Evolutionary conservation across 352 stramenopile species (phyloP), one percentile per base, ranked within the genome.

Genomic region (Aphanomyces cochlioides): DNA sequence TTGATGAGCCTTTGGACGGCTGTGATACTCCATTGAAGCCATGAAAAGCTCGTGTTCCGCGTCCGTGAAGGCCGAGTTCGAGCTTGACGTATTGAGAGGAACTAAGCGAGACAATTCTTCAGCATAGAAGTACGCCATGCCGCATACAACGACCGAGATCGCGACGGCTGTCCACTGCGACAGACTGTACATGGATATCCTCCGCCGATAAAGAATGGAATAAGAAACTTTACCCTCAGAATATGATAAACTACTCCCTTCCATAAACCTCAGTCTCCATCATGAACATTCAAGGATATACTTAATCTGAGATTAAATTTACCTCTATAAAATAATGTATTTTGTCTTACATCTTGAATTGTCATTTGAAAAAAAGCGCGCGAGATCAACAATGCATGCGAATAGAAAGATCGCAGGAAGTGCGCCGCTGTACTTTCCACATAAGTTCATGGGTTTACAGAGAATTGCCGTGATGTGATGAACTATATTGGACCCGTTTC

Each of bases 11-110:
- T 81, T 79, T 28, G 65, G 73, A 28, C 81, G 80, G 58, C 12
- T 38, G 37, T 89, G 78, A 72, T 88, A 91, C 47, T 82, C 66
- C 63, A 93, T 73, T 58, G 84, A 89, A 57, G 77, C 73, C 41
- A 92, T 72, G 66, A 93, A 73, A 68, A 90, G 83, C 45, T 78
- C 74, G 73, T 93, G 84, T 70, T 93, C 84, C 12, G 56, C 67
- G 7, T 68, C 69, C 41, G 58, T 85, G 19, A 93, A 72, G 15
- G 67, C 45, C 8, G 66, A 65, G 5, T 80, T 66, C 15, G 73
- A 71, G 21, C 69, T 74, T n/a, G 34, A 17, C 34, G 19, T 61
- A n/a, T 61, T 37, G 28, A 41, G 10, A 15, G 83, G 82, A 36
- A 91, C 74, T 19, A 88, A 74, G 1, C 64, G 54, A 2, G 83